phyloP scores from a whole-genome alignment of 495 filamentous ascomycete genomes.

The Neurospora sp. region DNA sequence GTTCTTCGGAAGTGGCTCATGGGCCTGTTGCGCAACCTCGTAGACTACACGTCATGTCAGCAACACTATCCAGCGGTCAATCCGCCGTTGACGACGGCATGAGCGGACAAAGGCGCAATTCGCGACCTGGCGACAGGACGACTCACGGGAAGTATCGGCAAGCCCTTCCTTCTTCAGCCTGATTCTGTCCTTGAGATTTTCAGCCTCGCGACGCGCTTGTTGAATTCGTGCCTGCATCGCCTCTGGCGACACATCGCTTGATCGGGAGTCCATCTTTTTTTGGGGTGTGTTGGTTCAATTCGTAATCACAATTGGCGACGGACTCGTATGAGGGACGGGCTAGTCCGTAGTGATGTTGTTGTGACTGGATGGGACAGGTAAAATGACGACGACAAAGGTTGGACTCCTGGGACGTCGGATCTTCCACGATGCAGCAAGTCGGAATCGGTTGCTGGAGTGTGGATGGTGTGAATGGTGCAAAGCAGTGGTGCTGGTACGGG shows the following conservation, averaged over 20 bases:
- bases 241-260: constrained; percentile 50
- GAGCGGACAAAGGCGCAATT: background rate
- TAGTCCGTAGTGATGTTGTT: constrained; percentile 13
- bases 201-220: constrained; percentile 92
- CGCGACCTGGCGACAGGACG: background rate
- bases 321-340: constrained; percentile 2
- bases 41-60: constrained; percentile 52
- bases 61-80: constrained; percentile 3
- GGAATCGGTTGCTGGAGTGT: background rate
- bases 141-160: constrained; percentile 92
- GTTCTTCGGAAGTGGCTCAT: constrained; percentile 81
- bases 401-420: constrained; percentile 20
- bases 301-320: constrained; percentile 14
- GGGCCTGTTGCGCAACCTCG: constrained; percentile 77
- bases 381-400: constrained; percentile 5
- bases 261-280: constrained; percentile 37
- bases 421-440: constrained; percentile 1
- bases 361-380: constrained; percentile 18
- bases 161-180: constrained; percentile 99
- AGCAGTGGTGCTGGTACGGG: constrained; percentile 2
- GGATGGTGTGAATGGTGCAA: background rate
- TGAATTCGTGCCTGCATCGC: constrained; percentile 74
- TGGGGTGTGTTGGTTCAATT: constrained; percentile 9
- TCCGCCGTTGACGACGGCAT: background rate
- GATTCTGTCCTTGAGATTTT: constrained; percentile 96